Evolutionary conservation across 495 filamentous ascomycete genomes (phyloP).

Genomic region (Evernia prunastri): DNA sequence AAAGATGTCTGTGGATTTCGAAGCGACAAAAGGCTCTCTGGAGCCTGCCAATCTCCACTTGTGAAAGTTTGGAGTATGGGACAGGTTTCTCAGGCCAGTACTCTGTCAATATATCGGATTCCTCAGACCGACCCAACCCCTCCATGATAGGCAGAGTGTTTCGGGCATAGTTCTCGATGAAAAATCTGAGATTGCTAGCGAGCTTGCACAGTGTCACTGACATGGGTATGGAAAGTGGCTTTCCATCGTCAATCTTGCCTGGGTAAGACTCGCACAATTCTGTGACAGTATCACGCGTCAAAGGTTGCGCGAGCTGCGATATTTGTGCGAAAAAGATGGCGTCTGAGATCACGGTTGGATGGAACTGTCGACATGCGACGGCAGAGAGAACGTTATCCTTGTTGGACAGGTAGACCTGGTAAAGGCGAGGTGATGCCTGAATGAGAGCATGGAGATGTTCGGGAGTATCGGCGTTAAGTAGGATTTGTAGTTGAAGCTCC

Average conservation of each 20-base stretch:
- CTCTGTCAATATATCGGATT: neutral
- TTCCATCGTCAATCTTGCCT: no score
- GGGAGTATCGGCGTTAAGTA: neutral
- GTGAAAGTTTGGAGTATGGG: neutral
- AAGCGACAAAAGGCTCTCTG: constrained; percentile 17
- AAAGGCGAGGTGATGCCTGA: constrained; percentile 9
- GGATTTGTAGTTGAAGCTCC: constrained; percentile 11
- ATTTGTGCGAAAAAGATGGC: neutral
- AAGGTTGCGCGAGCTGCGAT: neutral
- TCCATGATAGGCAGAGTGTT: constrained; percentile 4
- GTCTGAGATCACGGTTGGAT: neutral
- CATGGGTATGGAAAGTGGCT: neutral
- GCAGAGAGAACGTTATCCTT: neutral
- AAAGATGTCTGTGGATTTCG: constrained; percentile 6
- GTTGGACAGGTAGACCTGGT: constrained; percentile 6
- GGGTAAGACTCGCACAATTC: neutral
- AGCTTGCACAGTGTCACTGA: constrained; percentile 8
- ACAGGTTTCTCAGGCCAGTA: neutral
- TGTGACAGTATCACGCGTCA: neutral
- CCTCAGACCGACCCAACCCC: neutral
- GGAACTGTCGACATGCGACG: constrained; percentile 1
- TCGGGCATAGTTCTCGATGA: constrained; percentile 8
- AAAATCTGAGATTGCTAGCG: constrained; percentile 3
- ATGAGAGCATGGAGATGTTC: constrained; percentile 3
- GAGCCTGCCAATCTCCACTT: neutral